Percentiles rank a stretch among this genome's conserved stretches.
phyloP scores from a whole-genome alignment of 169 alveolate genomes.

The Fabrea salina region DNA sequence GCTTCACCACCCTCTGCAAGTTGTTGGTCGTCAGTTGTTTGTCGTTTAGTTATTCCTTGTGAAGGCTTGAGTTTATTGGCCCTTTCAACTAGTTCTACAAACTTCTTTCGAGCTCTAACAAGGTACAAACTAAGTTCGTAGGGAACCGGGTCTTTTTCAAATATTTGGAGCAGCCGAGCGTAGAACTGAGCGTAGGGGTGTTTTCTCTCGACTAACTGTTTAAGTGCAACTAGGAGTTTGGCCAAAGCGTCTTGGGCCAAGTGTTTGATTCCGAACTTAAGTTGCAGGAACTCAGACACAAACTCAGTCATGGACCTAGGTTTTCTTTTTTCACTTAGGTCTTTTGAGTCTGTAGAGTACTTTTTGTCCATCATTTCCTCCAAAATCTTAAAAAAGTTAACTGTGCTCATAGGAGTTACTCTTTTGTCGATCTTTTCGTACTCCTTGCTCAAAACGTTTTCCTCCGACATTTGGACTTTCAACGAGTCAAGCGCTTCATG shows the following conservation, averaged over 20 bases:
- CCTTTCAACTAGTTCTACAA: background rate
- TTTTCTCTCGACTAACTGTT: background rate
- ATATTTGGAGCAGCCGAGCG: constrained; percentile 10
- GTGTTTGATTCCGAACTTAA: constrained; percentile 3
- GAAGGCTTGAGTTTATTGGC: background rate
- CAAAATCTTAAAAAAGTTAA: background rate
- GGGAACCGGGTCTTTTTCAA: constrained; percentile 4
- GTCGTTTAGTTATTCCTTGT: too few species aligned
- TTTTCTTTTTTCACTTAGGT: background rate
- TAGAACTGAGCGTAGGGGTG: constrained; percentile 23
- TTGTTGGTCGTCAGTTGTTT: too few species aligned
- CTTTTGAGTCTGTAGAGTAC: constrained; percentile 5
- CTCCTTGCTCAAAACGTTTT: too few species aligned
- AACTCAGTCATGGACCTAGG: constrained; percentile 17
- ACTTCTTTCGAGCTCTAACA: background rate
- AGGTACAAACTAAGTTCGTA: background rate
- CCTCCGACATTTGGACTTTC: too few species aligned
- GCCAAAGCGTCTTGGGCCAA: background rate
- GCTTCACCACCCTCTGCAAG: too few species aligned
- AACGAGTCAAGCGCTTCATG: too few species aligned
- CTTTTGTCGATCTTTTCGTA: too few species aligned
- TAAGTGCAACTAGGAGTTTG: background rate
- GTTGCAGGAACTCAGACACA: background rate
- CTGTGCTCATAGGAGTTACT: too few species aligned
- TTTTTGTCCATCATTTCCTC: constrained; percentile 34